Percentiles rank a stretch among this genome's conserved stretches.
These are phyloP conservation scores for Boletus sp. DNA, from an alignment of 768 basidiomycete species.

Conservation along the genomic window DNA sequence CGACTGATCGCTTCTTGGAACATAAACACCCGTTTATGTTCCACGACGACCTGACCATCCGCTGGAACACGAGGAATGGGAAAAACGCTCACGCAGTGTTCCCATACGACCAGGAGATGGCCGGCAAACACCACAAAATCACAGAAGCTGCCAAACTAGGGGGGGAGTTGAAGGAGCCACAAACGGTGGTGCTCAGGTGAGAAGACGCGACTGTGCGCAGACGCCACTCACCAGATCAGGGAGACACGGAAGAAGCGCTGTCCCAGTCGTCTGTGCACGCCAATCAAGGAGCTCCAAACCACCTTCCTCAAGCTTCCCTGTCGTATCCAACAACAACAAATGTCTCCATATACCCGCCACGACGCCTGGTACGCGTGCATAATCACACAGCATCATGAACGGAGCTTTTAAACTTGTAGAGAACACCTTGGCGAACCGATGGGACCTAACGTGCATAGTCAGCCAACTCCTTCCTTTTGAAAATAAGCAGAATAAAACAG, in stretches of 20 bases:
- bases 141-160: conserved; percentile 24
- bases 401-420: conserved; percentile 19
- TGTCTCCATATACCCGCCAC: conserved; percentile 23
- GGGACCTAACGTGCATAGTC: background rate
- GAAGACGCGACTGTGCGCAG: background rate
- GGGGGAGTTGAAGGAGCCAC: background rate
- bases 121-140: conserved; percentile 24
- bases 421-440: conserved; percentile 16
- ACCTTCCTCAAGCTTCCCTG: conserved; percentile 9
- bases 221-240: conserved; percentile 20
- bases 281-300: conserved; percentile 30
- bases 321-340: conserved; percentile 25
- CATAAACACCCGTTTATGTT: conserved; percentile 25
- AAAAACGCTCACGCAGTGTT: conserved; percentile 27
- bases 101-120: conserved; percentile 29
- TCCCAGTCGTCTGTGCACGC: conserved; percentile 22
- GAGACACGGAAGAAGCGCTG: conserved; percentile 22
- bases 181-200: background rate
- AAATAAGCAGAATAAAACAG: no score
- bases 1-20: conserved; percentile 23
- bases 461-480: background rate
- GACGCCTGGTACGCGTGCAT: conserved; percentile 21
- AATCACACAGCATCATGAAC: conserved; percentile 22
- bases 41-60: conserved; percentile 18
- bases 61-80: conserved; percentile 20